Evolutionary conservation across 306 rosid genomes (phyloP).

Genomic region (Vachellia pachyceras): DNA sequence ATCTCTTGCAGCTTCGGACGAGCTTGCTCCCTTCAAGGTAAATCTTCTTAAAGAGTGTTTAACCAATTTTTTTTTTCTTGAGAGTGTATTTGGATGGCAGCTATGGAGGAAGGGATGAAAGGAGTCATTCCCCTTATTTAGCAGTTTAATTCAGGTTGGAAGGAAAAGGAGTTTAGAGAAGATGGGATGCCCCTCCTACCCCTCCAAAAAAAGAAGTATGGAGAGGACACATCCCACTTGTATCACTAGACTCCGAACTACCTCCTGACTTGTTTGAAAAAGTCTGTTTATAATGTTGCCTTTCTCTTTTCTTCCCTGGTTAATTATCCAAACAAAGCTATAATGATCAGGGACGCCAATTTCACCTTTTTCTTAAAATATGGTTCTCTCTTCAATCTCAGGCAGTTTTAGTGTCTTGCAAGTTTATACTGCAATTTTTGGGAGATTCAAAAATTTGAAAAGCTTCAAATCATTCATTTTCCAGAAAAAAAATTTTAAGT

Average conservation of each 20-base stretch:
- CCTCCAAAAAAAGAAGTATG: neutral
- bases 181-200: neutral
- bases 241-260: neutral
- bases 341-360: slow-evolving; percentile 9
- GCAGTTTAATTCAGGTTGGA: neutral
- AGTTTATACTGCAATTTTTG: slow-evolving; percentile 19
- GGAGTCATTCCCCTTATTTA: neutral
- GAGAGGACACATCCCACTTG: neutral
- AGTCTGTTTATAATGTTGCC: neutral
- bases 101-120: neutral
- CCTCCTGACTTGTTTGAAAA: neutral
- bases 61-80: neutral
- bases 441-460: slow-evolving; percentile 17
- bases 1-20: slow-evolving; percentile 79
- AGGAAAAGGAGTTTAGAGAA: neutral
- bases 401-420: slow-evolving; percentile 8
- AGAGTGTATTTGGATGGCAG: neutral
- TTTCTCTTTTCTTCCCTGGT: neutral
- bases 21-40: slow-evolving; percentile 90
- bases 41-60: slow-evolving; percentile 21
- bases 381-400: slow-evolving; percentile 33
- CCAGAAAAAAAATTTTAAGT: slow-evolving; percentile 3
- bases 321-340: slow-evolving; percentile 7
- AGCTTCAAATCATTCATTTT: neutral
- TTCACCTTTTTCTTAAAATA: neutral